Conservation (phyloP, 495 filamentous ascomycete species). For the Podospora conica region DNA sequence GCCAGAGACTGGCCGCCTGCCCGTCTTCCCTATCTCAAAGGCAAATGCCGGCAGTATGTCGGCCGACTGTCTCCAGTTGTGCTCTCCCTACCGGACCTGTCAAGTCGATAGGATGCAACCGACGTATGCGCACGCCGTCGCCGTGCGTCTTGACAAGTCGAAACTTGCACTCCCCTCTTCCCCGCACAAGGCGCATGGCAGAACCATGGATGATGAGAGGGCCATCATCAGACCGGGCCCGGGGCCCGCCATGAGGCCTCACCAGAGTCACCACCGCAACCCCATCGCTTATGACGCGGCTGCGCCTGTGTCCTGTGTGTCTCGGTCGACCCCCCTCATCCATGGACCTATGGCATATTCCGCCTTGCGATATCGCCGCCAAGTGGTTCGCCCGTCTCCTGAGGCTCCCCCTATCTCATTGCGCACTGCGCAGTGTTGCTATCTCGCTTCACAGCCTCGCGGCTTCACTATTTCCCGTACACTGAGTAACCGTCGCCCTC, state of each 20-base stretch:
- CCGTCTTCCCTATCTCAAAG: background rate
- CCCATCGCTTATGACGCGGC: background rate
- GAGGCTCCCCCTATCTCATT: background rate
- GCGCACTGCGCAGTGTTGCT: background rate
- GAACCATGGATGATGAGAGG: background rate
- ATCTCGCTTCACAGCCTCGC: background rate
- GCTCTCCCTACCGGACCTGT: background rate
- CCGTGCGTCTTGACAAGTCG: conserved; percentile 3
- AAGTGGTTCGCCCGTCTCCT: background rate
- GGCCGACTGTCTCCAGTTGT: background rate
- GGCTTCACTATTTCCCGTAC: background rate
- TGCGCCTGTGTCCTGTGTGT: background rate
- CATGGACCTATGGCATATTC: background rate
- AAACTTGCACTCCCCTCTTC: conserved; percentile 4
- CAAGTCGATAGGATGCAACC: background rate
- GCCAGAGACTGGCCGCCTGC: no score
- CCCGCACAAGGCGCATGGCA: background rate
- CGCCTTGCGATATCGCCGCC: background rate
- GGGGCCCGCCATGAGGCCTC: background rate
- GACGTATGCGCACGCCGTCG: conserved; percentile 10
- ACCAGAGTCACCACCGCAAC: background rate
- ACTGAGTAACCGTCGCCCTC: conserved; percentile 1
- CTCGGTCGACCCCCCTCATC: background rate
- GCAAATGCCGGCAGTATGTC: conserved; percentile 10
- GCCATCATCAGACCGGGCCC: background rate